phyloP scores from a whole-genome alignment of 2,329 filamentous ascomycete genomes.

The Teratosphaeria zuluensis region DNA sequence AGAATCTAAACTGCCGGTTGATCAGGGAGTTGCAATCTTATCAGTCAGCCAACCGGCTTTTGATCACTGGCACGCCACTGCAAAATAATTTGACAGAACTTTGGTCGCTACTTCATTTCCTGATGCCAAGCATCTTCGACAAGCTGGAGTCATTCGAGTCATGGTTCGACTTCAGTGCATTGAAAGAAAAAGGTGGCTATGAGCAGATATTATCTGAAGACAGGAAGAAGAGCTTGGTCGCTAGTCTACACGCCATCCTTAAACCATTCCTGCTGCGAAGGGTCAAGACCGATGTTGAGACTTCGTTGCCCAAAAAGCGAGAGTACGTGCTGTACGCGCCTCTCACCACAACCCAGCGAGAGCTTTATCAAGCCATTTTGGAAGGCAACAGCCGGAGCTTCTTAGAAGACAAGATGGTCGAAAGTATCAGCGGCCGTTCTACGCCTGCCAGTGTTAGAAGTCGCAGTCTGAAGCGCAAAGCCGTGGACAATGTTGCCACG shows the following conservation, averaged over 20 bases:
- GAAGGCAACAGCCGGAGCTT: conserved; percentile 42
- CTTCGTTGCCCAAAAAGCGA: conserved; percentile 84
- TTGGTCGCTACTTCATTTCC: conserved; percentile 89
- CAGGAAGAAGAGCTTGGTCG: conserved; percentile 65
- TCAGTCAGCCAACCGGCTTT: conserved; percentile 75
- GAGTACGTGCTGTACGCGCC: conserved; percentile 95
- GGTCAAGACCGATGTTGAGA: conserved; percentile 88
- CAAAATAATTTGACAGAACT: conserved; percentile 94
- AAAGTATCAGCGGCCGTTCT: conserved; percentile 49
- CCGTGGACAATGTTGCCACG: conserved; percentile 31
- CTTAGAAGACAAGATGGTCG: conserved; percentile 67
- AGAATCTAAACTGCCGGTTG: conserved; percentile 88
- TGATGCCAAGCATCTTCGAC: conserved; percentile 86
- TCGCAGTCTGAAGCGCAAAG: conserved; percentile 50
- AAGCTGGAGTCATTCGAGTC: conserved; percentile 86
- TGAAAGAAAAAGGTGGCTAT: conserved; percentile 72
- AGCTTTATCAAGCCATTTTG: conserved; percentile 72
- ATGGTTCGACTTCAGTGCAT: conserved; percentile 94
- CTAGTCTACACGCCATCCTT: conserved; percentile 84
- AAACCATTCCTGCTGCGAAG: conserved; percentile 83
- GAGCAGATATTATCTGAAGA: conserved; percentile 72
- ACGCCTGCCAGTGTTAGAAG: conserved; percentile 39
- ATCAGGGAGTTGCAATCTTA: conserved; percentile 85
- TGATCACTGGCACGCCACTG: conserved; percentile 89
- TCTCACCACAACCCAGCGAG: conserved; percentile 80